phyloP scores from a whole-genome alignment of 805 yeast genomes.

The Nakazawaea populi region DNA sequence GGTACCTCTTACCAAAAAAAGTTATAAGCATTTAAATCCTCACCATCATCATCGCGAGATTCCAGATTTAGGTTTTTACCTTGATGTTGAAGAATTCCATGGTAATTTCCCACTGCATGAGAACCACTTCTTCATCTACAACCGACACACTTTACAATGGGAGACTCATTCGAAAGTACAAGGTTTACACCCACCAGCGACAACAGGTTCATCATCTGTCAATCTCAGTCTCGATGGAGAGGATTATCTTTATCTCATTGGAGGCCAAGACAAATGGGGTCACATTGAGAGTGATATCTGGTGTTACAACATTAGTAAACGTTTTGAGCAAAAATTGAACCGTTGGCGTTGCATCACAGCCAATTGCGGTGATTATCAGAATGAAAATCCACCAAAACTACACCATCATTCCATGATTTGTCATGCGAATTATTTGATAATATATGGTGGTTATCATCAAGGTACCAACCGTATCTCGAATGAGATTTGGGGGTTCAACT shows the following conservation, averaged over 20 bases:
- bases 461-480: not conserved
- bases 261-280: not conserved
- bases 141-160: not conserved
- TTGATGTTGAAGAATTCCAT: not conserved
- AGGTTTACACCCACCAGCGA: constrained; percentile 2
- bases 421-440: not conserved
- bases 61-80: not conserved
- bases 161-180: not conserved
- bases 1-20: not conserved
- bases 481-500: constrained; percentile 4
- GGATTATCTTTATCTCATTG: constrained; percentile 3
- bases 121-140: constrained; percentile 1
- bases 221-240: not conserved
- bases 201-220: not conserved
- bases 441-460: constrained; percentile 1
- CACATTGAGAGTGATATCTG: not conserved
- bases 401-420: not conserved
- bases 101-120: not conserved
- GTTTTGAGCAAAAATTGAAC: not conserved
- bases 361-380: not conserved
- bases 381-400: not conserved
- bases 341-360: constrained; percentile 3
- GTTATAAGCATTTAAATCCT: not conserved
- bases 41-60: not conserved
- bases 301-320: not conserved